Evolutionary conservation across 257 asterid species (phyloP).

Genomic region (Solanum arcanum): DNA sequence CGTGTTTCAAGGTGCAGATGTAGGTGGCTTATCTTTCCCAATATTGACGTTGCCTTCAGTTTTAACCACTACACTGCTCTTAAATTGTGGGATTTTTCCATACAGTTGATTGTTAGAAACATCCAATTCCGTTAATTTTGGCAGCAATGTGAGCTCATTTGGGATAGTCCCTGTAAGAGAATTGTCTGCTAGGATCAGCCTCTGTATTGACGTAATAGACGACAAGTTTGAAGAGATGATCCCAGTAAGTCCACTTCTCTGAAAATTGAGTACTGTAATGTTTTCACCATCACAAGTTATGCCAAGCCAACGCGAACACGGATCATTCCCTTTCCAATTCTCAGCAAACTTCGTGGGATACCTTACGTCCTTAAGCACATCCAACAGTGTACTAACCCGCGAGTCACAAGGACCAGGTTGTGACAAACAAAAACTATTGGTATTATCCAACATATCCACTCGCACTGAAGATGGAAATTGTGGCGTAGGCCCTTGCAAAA

Average conservation of each 20-base stretch:
- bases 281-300: background rate
- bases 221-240: background rate
- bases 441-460: background rate
- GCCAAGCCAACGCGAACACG: background rate
- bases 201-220: background rate
- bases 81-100: background rate
- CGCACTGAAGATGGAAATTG: background rate
- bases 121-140: background rate
- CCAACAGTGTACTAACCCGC: background rate
- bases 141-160: background rate
- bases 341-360: conserved; percentile 3
- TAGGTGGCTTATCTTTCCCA: background rate
- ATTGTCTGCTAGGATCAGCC: background rate
- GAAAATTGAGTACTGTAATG: conserved; percentile 2
- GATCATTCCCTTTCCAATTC: conserved; percentile 12
- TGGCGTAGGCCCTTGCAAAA: conserved; percentile 1
- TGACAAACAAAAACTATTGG: background rate
- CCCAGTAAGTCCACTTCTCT: background rate
- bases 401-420: background rate
- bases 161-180: conserved; percentile 1
- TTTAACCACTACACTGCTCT: background rate
- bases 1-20: background rate
- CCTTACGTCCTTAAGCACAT: background rate
- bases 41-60: conserved; percentile 2
- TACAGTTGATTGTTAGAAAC: conserved; percentile 6